Evolutionary conservation across 805 yeast genomes (phyloP), one percentile per base, ranked within the genome.

Genomic region (Monosporozyma siamensis): DNA sequence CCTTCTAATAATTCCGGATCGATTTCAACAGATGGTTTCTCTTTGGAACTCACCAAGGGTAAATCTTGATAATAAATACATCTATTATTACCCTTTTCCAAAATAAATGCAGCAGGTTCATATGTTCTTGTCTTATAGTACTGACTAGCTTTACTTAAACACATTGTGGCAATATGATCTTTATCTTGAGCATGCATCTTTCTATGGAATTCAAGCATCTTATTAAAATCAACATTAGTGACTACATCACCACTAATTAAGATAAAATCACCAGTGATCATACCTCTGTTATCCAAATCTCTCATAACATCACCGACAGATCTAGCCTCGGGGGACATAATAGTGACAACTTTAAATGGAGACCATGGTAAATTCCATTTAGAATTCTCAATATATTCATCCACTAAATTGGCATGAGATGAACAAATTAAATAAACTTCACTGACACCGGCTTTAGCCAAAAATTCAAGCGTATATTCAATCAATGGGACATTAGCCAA

Each of bases 271-370:
- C 94, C 89, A 1, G 84, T 78, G 40, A 92, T 85, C 44, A 90
- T 67, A 5, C 96, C 96, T 53, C 95, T 72, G 47, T 85, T 80
- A 61, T 92, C 98, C 45, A 92, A 68, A 58, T 90, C 97, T 61
- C 98, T 75, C 95, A 92, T 85, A 17, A 95, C 94, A 65, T 92
- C 98, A 51, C 98, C 98, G 9, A 90, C 95, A 22, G 95, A 84
- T 61, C 89, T 69, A 9, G 92, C 80, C 61, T 90, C 96, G 38
- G 87, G 77, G 20, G 94, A 78, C 71, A 84, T 74, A 41, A 90
- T 76, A 3, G 95, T 82, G 38, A 78, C 75, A 36, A 92, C 74
- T 43, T 75, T 74, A 62, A 92, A 90, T 1, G 97, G 95, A 2
- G 95, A 77, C 57, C 80, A 76, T 1, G 78, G 70, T 14, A 68